phyloP scores from a whole-genome alignment of 805 yeast species.

The Yarrowia divulgata region DNA sequence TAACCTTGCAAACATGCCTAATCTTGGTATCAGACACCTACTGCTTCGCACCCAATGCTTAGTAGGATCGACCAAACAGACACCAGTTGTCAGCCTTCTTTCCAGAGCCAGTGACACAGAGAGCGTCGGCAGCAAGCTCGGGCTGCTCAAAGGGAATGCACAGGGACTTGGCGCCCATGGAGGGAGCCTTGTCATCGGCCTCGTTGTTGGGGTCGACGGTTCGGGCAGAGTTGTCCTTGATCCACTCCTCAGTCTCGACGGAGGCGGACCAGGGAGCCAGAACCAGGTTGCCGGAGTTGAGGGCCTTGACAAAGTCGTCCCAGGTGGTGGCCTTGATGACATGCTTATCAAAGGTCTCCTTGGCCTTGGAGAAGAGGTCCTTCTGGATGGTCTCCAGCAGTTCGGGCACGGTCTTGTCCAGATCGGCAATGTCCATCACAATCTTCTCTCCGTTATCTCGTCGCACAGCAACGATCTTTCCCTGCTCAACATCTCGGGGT shows the following conservation, averaged over 20 bases:
- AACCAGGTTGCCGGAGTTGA: constrained; percentile 89
- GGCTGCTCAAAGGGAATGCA: constrained; percentile 98
- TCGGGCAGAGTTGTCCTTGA: constrained; percentile 85
- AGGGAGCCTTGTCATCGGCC: constrained; percentile 96
- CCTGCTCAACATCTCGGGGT: constrained; percentile 87
- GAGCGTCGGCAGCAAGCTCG: constrained; percentile 73
- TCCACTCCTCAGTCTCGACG: constrained; percentile 93
- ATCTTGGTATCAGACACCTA: background rate
- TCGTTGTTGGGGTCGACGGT: constrained; percentile 80
- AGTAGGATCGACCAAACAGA: constrained; percentile 97
- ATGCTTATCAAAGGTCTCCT: constrained; percentile 81
- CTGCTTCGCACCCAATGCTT: constrained; percentile 42
- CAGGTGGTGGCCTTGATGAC: constrained; percentile 82
- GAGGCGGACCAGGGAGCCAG: constrained; percentile 98
- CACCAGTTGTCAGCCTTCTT: constrained; percentile 79
- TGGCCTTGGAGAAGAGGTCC: constrained; percentile 78
- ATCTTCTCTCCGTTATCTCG: constrained; percentile 86
- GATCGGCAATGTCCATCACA: constrained; percentile 67
- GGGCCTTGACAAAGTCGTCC: constrained; percentile 90
- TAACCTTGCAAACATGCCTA: too few relatives aligned
- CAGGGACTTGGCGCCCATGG: constrained; percentile 98
- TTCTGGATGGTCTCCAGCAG: constrained; percentile 82
- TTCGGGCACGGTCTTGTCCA: constrained; percentile 72
- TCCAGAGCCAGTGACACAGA: constrained; percentile 83
- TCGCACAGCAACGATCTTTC: constrained; percentile 86